phyloP scores from a whole-genome alignment of 2,329 filamentous ascomycete genomes.

The Fusarium proliferatum region DNA sequence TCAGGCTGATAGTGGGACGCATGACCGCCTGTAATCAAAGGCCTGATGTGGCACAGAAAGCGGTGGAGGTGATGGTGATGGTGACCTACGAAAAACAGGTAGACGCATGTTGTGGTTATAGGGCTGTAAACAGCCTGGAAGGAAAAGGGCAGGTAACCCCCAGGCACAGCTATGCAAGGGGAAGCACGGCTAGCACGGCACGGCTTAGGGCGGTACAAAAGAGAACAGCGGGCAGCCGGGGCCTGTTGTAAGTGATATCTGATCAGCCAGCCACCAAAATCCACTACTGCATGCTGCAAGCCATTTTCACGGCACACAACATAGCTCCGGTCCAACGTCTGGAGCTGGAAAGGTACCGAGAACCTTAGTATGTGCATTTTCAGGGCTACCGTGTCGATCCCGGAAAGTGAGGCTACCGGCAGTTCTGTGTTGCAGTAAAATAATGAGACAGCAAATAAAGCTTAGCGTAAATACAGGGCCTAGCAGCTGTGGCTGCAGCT shows the following conservation, averaged over 20 bases:
- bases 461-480: background rate
- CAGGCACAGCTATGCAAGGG: background rate
- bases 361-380: rapidly evolving
- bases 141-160: background rate
- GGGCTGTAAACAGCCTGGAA: background rate
- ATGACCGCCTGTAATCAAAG: background rate
- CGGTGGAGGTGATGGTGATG: background rate
- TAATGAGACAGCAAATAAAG: background rate
- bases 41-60: background rate
- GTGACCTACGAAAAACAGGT: background rate
- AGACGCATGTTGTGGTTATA: background rate
- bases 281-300: background rate
- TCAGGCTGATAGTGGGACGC: background rate
- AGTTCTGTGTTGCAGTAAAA: background rate
- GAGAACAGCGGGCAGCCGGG: background rate
- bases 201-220: background rate
- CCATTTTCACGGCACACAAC: background rate
- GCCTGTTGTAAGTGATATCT: background rate
- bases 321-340: background rate
- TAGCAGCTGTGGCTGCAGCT: background rate
- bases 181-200: background rate
- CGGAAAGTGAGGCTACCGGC: background rate
- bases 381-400: background rate
- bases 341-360: background rate
- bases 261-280: background rate